phyloP scores from a whole-genome alignment of 1,284 basidiomycete genomes.

The Sanguinoderma infundibulare region DNA sequence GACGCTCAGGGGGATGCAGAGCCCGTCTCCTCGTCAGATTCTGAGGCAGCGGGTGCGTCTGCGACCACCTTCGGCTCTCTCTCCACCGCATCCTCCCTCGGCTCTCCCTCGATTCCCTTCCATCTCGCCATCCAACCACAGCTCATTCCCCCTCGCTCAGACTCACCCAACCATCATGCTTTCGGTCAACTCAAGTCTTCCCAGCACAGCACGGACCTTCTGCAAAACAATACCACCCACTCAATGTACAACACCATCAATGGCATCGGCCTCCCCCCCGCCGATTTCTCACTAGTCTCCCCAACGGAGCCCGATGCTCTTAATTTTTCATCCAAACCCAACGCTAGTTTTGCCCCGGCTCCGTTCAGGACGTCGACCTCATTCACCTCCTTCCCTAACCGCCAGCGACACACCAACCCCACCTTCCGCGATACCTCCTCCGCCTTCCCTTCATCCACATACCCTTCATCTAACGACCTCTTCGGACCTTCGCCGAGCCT shows the following conservation, averaged over 20 bases:
- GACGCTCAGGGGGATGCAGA: slow-evolving; percentile 82
- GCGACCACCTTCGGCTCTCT: slow-evolving; percentile 48
- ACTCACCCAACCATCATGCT: slow-evolving; percentile 50
- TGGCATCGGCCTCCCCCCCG: slow-evolving; percentile 37
- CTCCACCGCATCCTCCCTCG: slow-evolving; percentile 51
- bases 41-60: slow-evolving; percentile 51
- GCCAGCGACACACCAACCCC: slow-evolving; percentile 35
- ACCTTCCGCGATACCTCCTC: slow-evolving; percentile 40
- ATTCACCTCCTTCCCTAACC: slow-evolving; percentile 42
- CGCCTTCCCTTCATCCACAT: slow-evolving; percentile 28
- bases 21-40: slow-evolving; percentile 56
- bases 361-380: slow-evolving; percentile 39
- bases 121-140: slow-evolving; percentile 53
- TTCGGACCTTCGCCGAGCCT: slow-evolving; percentile 31
- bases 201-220: slow-evolving; percentile 40
- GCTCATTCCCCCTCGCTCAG: slow-evolving; percentile 47
- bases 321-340: slow-evolving; percentile 45
- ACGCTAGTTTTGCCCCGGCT: slow-evolving; percentile 40
- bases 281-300: slow-evolving; percentile 44
- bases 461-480: slow-evolving; percentile 32
- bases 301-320: slow-evolving; percentile 42
- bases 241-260: slow-evolving; percentile 54
- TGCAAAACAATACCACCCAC: slow-evolving; percentile 38
- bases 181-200: slow-evolving; percentile 39
- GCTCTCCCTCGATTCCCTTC: slow-evolving; percentile 59